These are phyloP conservation scores for Zelonia costaricensis DNA, from an alignment of 208 protist species.

Conservation along the genomic window DNA sequence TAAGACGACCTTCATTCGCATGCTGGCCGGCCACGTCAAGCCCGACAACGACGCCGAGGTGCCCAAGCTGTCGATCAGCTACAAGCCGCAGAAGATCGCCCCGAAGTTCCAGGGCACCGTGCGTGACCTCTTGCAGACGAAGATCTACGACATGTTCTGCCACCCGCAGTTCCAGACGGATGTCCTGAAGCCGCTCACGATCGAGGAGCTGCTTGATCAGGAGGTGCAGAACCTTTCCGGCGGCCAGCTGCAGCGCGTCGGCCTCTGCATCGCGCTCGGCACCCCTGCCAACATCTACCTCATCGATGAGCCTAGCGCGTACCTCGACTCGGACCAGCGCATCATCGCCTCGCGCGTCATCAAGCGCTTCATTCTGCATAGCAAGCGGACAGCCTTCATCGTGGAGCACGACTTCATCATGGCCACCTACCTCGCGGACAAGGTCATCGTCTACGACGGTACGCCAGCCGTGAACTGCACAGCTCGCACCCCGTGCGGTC, in stretches of 20 bases:
- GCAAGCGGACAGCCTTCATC: constrained; percentile 99
- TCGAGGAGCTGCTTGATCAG: constrained; percentile 98
- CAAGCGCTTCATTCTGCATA: constrained; percentile 99
- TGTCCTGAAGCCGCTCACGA: constrained; percentile 98
- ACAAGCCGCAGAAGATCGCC: constrained; percentile 99
- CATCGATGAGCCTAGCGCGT: constrained; percentile 99
- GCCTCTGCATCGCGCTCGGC: constrained; percentile 97
- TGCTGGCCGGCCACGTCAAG: constrained; percentile 96
- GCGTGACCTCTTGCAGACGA: constrained; percentile 95
- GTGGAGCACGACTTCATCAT: constrained; percentile 99
- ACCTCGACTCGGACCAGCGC: constrained; percentile 99
- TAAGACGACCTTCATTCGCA: constrained; percentile 99
- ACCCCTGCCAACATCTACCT: constrained; percentile 99
- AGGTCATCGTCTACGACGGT: constrained; percentile 99
- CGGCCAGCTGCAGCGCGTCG: constrained; percentile 99
- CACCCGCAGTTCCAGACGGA: constrained; percentile 99
- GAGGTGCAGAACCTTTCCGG: constrained; percentile 98
- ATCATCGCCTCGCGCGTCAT: constrained; percentile 98
- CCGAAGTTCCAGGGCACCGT: constrained; percentile 98
- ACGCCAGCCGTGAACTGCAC: constrained; percentile 94
- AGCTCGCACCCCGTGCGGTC: constrained; percentile 87
- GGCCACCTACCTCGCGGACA: constrained; percentile 99
- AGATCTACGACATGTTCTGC: constrained; percentile 95
- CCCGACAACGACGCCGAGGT: constrained; percentile 89
- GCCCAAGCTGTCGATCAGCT: constrained; percentile 97